Conservation (phyloP, 305 asterid species). For the Fraxinus floribunda region DNA sequence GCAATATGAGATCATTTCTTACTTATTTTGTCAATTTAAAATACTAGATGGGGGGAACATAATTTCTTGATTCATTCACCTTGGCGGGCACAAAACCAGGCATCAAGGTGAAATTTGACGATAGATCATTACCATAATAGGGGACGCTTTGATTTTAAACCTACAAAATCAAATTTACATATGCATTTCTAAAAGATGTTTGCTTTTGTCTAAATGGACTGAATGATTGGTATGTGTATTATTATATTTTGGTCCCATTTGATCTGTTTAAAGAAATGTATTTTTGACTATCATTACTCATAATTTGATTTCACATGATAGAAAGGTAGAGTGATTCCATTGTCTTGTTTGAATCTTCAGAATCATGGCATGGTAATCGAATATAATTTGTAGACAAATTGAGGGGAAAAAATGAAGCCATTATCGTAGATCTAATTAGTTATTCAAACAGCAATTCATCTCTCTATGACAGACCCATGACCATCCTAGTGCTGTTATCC, state of each 20-base stretch:
- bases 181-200: not conserved
- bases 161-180: conserved; percentile 11
- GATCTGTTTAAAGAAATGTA: not conserved
- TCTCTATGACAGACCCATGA: not conserved
- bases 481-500: not conserved
- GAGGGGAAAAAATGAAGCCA: not conserved
- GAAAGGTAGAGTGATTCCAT: not conserved
- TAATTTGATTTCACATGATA: not conserved
- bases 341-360: not conserved
- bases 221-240: not conserved
- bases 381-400: not conserved
- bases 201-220: conserved; percentile 16
- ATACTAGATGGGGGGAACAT: not conserved
- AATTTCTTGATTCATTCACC: not conserved
- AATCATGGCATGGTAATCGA: not conserved
- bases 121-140: conserved; percentile 4
- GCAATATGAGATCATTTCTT: not conserved
- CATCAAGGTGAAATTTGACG: not conserved
- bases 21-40: conserved; percentile 17
- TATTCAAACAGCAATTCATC: not conserved
- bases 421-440: not conserved
- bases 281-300: not conserved
- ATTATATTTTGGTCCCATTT: not conserved
- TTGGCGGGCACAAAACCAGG: conserved; percentile 8
- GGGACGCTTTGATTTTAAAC: conserved; percentile 5